Evolutionary conservation across 805 yeast species (phyloP).

Genomic region (Blastobotrys chiropterorum): DNA sequence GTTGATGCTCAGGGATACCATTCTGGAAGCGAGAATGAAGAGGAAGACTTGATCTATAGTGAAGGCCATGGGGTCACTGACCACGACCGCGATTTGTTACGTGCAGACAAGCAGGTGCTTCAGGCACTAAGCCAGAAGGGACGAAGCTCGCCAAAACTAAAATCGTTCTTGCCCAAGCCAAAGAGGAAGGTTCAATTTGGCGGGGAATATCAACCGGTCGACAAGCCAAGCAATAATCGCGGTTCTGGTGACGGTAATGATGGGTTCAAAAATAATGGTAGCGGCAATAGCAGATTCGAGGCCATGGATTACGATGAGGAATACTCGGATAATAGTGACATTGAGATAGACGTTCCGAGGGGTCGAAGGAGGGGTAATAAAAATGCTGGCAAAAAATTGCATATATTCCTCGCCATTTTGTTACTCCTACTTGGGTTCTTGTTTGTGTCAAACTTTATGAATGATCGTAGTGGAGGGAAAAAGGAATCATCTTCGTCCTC

Average conservation of each 20-base stretch:
- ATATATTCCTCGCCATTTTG: conserved; percentile 10
- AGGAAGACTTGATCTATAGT: conserved; percentile 11
- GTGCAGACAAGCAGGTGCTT: conserved; percentile 18
- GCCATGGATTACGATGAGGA: conserved; percentile 9
- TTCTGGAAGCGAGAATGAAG: conserved; percentile 12
- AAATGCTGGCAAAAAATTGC: conserved; percentile 8
- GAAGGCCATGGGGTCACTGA: conserved; percentile 13
- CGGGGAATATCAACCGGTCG: conserved; percentile 2
- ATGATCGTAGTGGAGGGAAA: neutral
- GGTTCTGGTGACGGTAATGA: neutral
- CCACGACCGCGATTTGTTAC: conserved; percentile 17
- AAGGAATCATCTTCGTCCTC: neutral
- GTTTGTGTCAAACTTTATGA: conserved; percentile 10
- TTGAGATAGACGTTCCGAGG: conserved; percentile 19
- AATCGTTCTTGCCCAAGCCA: conserved; percentile 9
- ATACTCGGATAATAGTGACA: conserved; percentile 17
- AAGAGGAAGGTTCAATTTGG: conserved; percentile 15
- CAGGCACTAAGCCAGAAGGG: conserved; percentile 10
- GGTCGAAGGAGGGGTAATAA: conserved; percentile 10
- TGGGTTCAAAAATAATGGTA: neutral
- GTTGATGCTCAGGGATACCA: conserved; percentile 11
- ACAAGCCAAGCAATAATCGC: neutral
- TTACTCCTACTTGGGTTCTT: conserved; percentile 12
- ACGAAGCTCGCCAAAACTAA: conserved; percentile 1
- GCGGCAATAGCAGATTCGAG: neutral